phyloP scores from a whole-genome alignment of 129 eudicot genomes.

The Ambrosia artemisiifolia region DNA sequence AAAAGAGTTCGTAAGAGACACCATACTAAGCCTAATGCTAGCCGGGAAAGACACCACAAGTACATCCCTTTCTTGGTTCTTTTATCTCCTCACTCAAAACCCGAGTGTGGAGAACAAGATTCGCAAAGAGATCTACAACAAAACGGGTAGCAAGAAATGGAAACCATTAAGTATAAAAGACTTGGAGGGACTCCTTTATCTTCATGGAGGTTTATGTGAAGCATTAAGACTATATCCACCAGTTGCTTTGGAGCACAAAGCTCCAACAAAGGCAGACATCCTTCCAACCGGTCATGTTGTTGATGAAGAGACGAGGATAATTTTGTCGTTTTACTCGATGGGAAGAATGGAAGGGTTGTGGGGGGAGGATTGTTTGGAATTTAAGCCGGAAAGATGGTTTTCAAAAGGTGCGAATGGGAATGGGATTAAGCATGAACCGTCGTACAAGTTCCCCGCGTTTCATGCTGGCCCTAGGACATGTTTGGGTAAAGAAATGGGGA shows the following conservation, averaged over 20 bases:
- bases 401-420: background rate
- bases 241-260: slow-evolving; percentile 12
- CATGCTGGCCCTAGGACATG: slow-evolving; percentile 14
- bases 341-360: slow-evolving; percentile 14
- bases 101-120: slow-evolving; percentile 5
- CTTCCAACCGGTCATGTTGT: slow-evolving; percentile 22
- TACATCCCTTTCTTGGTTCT: slow-evolving; percentile 18
- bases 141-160: background rate
- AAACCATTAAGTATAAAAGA: background rate
- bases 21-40: slow-evolving; percentile 9
- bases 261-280: background rate
- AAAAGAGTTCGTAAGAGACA: slow-evolving; percentile 4
- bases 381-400: slow-evolving; percentile 19
- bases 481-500: slow-evolving; percentile 17
- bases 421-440: slow-evolving; percentile 7
- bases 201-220: slow-evolving; percentile 13
- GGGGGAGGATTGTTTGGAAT: slow-evolving; percentile 16
- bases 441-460: slow-evolving; percentile 6
- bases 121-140: background rate
- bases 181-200: background rate
- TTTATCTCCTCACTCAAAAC: slow-evolving; percentile 16
- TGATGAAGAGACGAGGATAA: slow-evolving; percentile 11
- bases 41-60: slow-evolving; percentile 24
- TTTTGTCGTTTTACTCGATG: slow-evolving; percentile 11
- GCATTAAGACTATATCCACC: slow-evolving; percentile 22